Conservation (phyloP, 257 asterid species). For the Solanum chiquidenum region DNA sequence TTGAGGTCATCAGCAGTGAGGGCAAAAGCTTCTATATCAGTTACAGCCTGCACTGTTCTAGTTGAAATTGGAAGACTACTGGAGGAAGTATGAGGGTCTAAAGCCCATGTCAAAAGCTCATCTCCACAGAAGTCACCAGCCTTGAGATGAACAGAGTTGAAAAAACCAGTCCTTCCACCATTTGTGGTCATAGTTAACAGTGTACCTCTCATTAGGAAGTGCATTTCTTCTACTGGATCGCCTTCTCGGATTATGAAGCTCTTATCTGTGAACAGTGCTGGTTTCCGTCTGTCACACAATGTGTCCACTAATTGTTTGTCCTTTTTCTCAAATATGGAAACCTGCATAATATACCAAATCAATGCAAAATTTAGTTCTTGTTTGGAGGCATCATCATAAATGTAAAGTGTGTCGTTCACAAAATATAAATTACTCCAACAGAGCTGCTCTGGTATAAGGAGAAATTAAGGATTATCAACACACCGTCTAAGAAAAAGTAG, state of each 20-base stretch:
- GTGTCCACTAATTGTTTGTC: background rate
- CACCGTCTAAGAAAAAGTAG: background rate
- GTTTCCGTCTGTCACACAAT: constrained; percentile 1
- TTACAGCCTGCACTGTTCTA: background rate
- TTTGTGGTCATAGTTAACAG: background rate
- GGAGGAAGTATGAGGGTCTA: background rate
- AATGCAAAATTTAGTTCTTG: background rate
- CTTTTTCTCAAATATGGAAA: constrained; percentile 1
- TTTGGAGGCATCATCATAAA: background rate
- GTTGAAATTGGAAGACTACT: background rate
- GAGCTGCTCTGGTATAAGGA: background rate
- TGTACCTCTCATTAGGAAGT: constrained; percentile 2
- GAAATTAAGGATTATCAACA: background rate
- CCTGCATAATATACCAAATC: background rate
- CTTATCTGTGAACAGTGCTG: background rate
- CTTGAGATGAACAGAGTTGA: background rate
- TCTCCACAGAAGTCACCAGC: constrained; percentile 4
- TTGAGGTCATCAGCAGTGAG: constrained; percentile 1
- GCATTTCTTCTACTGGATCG: constrained; percentile 3
- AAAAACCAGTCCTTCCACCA: background rate
- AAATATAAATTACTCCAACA: background rate
- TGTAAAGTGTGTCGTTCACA: no score
- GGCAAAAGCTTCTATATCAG: background rate
- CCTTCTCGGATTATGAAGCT: background rate
- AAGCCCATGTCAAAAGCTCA: constrained; percentile 2